These are phyloP conservation scores for Lyophyllum atratum DNA, from an alignment of 768 basidiomycete species.

Conservation along the genomic window DNA sequence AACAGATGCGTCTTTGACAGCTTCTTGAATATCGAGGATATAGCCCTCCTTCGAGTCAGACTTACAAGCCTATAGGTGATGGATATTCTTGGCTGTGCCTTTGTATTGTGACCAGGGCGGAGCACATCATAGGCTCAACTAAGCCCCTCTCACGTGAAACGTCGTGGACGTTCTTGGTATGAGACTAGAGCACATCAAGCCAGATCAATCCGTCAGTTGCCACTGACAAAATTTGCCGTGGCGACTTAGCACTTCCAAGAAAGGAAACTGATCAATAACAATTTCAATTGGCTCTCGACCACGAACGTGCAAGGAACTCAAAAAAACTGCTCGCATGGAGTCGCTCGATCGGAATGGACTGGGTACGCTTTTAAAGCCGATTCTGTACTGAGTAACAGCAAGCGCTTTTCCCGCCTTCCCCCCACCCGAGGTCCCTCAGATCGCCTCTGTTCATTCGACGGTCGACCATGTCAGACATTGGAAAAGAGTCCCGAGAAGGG, in stretches of 20 bases:
- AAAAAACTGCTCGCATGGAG: constrained; percentile 5
- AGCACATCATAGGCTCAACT: too few species aligned
- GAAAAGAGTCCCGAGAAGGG: constrained; percentile 37
- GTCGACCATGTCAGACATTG: constrained; percentile 31
- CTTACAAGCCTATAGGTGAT: too few species aligned
- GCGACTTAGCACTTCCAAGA: background rate
- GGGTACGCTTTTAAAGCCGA: constrained; percentile 3
- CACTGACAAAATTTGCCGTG: background rate
- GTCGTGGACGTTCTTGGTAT: too few species aligned
- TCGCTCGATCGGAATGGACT: background rate
- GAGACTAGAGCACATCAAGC: too few species aligned
- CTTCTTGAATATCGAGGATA: too few species aligned
- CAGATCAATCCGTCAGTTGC: background rate
- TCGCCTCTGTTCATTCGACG: background rate
- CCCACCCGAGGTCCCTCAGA: constrained; percentile 2
- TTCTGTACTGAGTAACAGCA: background rate
- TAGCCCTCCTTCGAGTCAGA: too few species aligned
- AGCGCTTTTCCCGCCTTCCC: constrained; percentile 2
- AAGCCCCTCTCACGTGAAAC: too few species aligned
- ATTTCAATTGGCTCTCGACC: constrained; percentile 28
- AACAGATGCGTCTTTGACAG: background rate
- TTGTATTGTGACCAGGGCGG: too few species aligned
- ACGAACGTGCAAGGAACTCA: constrained; percentile 34
- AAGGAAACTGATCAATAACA: constrained; percentile 7
- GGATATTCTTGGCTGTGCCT: too few species aligned